Conservation (phyloP, 1,284 basidiomycete species). For the Paramarasmius palmivorus region DNA sequence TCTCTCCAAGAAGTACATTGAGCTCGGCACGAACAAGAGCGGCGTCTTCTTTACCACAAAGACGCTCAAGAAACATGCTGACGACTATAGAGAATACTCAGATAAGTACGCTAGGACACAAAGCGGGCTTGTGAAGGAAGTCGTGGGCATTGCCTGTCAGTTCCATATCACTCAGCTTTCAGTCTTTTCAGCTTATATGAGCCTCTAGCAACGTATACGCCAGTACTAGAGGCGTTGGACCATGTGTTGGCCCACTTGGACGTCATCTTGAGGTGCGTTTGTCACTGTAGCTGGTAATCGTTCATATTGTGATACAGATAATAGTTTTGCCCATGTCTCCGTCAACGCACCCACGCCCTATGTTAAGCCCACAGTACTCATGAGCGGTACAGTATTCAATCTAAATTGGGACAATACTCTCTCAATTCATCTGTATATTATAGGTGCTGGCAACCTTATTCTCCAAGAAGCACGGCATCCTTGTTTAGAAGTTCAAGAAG, state of each 20-base stretch:
- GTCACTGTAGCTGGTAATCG: no score
- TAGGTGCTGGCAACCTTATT: conserved; percentile 78
- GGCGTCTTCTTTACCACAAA: conserved; percentile 94
- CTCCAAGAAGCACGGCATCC: conserved; percentile 90
- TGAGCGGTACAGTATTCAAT: conserved; percentile 56
- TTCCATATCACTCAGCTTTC: conserved; percentile 4
- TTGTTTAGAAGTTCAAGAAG: conserved; percentile 96
- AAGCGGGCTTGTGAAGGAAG: conserved; percentile 86
- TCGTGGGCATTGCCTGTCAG: conserved; percentile 90
- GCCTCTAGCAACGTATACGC: conserved; percentile 79
- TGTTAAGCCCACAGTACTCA: conserved; percentile 76
- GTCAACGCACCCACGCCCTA: conserved; percentile 87
- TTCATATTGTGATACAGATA: not conserved
- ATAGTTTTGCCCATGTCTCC: conserved; percentile 87
- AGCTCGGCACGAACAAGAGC: conserved; percentile 85
- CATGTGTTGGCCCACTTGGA: conserved; percentile 88
- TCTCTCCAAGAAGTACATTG: conserved; percentile 80
- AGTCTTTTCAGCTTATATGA: not conserved
- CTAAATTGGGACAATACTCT: not conserved
- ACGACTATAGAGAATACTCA: conserved; percentile 73
- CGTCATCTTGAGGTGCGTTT: conserved; percentile 78
- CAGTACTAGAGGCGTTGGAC: conserved; percentile 90
- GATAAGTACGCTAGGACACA: conserved; percentile 79
- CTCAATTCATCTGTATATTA: not conserved
- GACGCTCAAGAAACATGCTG: conserved; percentile 71